phyloP scores from a whole-genome alignment of 495 filamentous ascomycete species.

The Daldinia concentrica region DNA sequence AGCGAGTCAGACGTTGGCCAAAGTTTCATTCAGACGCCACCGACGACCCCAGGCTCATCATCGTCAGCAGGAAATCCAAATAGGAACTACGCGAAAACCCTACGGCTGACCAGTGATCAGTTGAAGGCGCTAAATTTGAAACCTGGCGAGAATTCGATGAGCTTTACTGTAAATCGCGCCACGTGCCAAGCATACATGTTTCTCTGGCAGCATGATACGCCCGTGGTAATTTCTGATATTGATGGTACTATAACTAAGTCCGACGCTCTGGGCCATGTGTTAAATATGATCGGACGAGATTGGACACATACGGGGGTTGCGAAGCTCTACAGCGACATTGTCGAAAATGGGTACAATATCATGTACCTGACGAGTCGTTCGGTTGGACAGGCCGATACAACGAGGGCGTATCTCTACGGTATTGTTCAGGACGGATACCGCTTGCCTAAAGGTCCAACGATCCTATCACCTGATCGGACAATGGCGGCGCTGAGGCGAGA shows the following conservation, averaged over 20 bases:
- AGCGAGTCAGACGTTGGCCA: constrained; percentile 76
- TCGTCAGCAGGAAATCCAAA: constrained; percentile 68
- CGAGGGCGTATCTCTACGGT: constrained; percentile 87
- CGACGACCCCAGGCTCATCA: constrained; percentile 73
- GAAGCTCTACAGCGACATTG: constrained; percentile 96
- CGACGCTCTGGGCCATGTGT: constrained; percentile 94
- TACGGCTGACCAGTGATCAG: constrained; percentile 95
- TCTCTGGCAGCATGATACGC: constrained; percentile 86
- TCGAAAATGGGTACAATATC: constrained; percentile 96
- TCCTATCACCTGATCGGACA: constrained; percentile 93
- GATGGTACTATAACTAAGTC: constrained; percentile 99
- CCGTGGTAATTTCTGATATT: constrained; percentile 97
- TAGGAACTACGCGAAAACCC: constrained; percentile 93
- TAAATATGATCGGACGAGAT: constrained; percentile 97
- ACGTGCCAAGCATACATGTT: constrained; percentile 93
- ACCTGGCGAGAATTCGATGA: constrained; percentile 86
- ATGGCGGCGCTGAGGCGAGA: constrained; percentile 95
- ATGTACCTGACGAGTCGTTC: constrained; percentile 96
- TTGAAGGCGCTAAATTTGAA: constrained; percentile 87
- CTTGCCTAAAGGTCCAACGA: constrained; percentile 89
- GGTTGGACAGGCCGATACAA: constrained; percentile 92
- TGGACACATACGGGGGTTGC: constrained; percentile 98
- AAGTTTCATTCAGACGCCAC: constrained; percentile 74
- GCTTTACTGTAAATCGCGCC: constrained; percentile 94
- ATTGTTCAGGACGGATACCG: constrained; percentile 88